Evolutionary conservation across 306 rosid species (phyloP).

Genomic region (Castanea mollissima): DNA sequence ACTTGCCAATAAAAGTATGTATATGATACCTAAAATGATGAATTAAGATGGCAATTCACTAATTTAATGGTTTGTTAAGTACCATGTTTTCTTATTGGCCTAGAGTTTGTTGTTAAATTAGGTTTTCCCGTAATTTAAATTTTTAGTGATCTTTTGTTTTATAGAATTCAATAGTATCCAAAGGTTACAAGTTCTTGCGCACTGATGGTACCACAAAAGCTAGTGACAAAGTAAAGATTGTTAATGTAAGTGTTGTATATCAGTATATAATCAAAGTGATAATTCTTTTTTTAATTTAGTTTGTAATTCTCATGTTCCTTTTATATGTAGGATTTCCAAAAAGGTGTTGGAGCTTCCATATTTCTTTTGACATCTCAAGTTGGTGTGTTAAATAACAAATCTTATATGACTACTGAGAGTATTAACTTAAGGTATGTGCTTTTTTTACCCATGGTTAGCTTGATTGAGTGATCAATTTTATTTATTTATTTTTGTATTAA

Average conservation of each 20-base stretch:
- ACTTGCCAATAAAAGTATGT: too few relatives aligned
- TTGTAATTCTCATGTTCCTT: neutral
- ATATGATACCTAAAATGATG: neutral
- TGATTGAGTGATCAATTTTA: too few relatives aligned
- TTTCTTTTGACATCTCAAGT: constrained; percentile 42
- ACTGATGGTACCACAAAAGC: constrained; percentile 93
- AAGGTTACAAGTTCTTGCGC: constrained; percentile 57
- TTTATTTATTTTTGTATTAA: too few relatives aligned
- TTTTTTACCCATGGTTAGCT: too few relatives aligned
- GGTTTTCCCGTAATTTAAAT: constrained; percentile 1
- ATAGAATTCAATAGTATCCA: constrained; percentile 59
- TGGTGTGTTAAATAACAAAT: constrained; percentile 36
- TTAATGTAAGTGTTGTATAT: constrained; percentile 53
- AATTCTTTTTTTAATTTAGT: neutral
- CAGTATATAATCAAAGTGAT: neutral
- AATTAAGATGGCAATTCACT: neutral
- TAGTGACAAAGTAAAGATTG: constrained; percentile 62
- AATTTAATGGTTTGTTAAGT: neutral
- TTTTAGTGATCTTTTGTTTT: constrained; percentile 13
- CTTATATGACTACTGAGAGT: too few relatives aligned
- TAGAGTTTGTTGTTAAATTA: neutral
- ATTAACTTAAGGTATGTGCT: too few relatives aligned
- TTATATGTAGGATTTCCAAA: constrained; percentile 53
- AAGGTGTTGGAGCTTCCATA: too few relatives aligned
- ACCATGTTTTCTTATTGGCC: neutral